phyloP scores from a whole-genome alignment of 1,284 basidiomycete species.

The Hypsizygus ulmarius region DNA sequence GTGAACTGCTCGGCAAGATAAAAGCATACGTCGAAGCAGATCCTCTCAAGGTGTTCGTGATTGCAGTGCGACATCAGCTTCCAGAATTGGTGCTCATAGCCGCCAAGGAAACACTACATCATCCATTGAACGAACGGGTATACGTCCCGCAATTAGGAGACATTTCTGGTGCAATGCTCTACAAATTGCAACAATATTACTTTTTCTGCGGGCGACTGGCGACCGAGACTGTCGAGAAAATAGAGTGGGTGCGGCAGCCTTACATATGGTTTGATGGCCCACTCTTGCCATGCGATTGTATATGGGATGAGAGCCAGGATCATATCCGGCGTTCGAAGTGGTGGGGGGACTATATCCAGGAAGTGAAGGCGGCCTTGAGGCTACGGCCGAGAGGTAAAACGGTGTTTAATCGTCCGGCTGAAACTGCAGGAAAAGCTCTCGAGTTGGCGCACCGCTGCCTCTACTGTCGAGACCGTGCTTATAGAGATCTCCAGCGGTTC shows the following conservation, averaged over 20 bases:
- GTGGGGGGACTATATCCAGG: conserved; percentile 2
- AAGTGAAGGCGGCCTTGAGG: background rate
- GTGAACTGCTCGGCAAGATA: conserved; percentile 10
- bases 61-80: conserved; percentile 21
- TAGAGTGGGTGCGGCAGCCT: too few relatives aligned
- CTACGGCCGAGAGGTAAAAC: too few relatives aligned
- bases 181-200: conserved; percentile 23
- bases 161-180: conserved; percentile 19
- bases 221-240: background rate
- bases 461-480: too few relatives aligned
- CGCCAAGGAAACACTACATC: conserved; percentile 17
- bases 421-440: too few relatives aligned
- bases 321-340: conserved; percentile 1
- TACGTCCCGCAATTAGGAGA: conserved; percentile 18
- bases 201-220: conserved; percentile 6
- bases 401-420: too few relatives aligned
- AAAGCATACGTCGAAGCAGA: conserved; percentile 11
- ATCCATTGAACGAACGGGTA: conserved; percentile 16
- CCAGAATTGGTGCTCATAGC: conserved; percentile 15
- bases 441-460: too few relatives aligned
- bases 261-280: background rate
- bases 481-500: too few relatives aligned
- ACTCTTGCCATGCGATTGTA: background rate
- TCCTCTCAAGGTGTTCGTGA: conserved; percentile 20
- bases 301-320: background rate